Evolutionary conservation across 2,329 filamentous ascomycete genomes (phyloP), one percentile per base, ranked within the genome.

Genomic region (Aspergillus jensenii): DNA sequence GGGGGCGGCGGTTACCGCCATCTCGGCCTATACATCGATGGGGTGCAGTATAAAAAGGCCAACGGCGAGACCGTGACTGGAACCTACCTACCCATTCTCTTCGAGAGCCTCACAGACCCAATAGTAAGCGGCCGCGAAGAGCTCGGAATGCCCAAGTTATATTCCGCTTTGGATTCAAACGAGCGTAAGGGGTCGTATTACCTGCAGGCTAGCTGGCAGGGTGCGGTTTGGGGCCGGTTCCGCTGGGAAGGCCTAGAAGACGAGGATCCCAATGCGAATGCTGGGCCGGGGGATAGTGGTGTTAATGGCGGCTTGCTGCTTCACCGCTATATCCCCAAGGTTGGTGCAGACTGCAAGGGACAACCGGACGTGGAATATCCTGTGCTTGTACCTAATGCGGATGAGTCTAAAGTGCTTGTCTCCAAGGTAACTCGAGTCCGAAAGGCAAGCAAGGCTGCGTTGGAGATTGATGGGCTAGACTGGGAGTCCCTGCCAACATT

Each of bases 1-100:
- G 84, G 82, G 3, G 85, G 85, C 2, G 71, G 73, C 0, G 84
- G 85, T 1, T 88, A 88, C 67, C 79, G 74, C 17, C 79, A 82
- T 62, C 73, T 85, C 14, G 85, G 84, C 0, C 76, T 89, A 0
- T 87, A 85, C 65, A 80, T 89, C 15, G 86, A 88, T 59, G 85
- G 83, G 0, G 81, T 88, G 1, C 71, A 85, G 59, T 87, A 86
- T 62, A 76, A 71, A 1, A 82, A 80, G 62, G 72, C 76, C 2
- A 68, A 82, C 54, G 83, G 84, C 1, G 71, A 73, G 0, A 71
- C 76, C 0, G 65, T 84, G 1, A 70, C 70, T 12, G 85, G 84
- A 2, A 81, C 81, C 0, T 87, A 82, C 61, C 67, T 87, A 39
- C 80, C 83, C 0, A 73, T 87, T 0, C 70, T 87, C 0, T 84